Conservation (phyloP, 2,329 filamentous ascomycete genomes). For the Claviceps monticola region DNA sequence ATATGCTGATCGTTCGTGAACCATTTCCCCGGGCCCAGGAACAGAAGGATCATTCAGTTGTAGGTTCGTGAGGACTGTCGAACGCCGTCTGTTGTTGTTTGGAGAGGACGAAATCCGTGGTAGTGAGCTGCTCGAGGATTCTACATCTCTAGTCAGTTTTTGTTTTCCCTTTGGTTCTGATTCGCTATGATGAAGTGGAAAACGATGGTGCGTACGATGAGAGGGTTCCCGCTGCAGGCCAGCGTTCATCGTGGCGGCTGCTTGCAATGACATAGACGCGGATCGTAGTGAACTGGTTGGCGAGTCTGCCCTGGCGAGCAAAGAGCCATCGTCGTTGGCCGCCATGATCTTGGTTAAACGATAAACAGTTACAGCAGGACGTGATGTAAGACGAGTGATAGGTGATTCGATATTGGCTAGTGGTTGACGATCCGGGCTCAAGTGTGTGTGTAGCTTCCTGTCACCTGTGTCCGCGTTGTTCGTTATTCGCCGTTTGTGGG, state of each 20-base stretch:
- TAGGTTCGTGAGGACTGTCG: conserved; percentile 58
- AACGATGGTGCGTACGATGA: conserved; percentile 28
- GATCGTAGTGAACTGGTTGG: conserved; percentile 49
- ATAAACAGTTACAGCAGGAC: background rate
- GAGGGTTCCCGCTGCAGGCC: conserved; percentile 54
- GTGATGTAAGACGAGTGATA: background rate
- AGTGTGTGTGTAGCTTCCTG: background rate
- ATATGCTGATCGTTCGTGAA: conserved; percentile 26
- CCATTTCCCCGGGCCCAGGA: conserved; percentile 57
- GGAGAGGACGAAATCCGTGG: conserved; percentile 28
- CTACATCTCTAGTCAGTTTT: conserved; percentile 17
- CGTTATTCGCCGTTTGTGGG: background rate
- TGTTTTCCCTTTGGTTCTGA: background rate
- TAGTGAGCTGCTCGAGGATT: conserved; percentile 39
- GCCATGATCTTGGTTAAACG: conserved; percentile 11
- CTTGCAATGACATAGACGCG: conserved; percentile 58
- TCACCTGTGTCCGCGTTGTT: background rate
- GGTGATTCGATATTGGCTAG: background rate
- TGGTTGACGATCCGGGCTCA: background rate
- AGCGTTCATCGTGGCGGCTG: conserved; percentile 64
- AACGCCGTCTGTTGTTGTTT: conserved; percentile 45
- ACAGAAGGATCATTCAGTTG: conserved; percentile 57
- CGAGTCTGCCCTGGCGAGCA: conserved; percentile 26
- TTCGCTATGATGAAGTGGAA: background rate
- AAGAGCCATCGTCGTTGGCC: conserved; percentile 14